A percentile compares a stretch with the other conserved stretches of the same genome.
phyloP scores from a whole-genome alignment of 129 eudicot genomes.

The Flaveria trinervia region DNA sequence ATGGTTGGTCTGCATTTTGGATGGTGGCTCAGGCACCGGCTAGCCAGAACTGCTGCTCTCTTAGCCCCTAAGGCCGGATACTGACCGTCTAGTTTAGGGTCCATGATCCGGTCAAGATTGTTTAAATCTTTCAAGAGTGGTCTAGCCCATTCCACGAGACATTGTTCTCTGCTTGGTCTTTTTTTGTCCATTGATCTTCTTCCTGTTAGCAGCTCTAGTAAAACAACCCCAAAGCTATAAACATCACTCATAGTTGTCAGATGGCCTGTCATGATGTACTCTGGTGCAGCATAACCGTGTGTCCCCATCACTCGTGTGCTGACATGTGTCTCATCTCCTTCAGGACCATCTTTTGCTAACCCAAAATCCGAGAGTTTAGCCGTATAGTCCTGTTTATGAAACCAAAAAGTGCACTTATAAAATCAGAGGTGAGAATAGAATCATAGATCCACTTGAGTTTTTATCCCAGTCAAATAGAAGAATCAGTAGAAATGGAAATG shows the following conservation, averaged over 20 bases:
- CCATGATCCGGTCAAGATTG: constrained; percentile 53
- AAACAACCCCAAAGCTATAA: constrained; percentile 61
- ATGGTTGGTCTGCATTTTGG: constrained; percentile 56
- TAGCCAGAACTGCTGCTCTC: constrained; percentile 49
- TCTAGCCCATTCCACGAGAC: constrained; percentile 60
- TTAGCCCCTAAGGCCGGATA: constrained; percentile 52
- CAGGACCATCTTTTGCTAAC: constrained; percentile 88
- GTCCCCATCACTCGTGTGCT: constrained; percentile 88
- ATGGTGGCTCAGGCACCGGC: constrained; percentile 59
- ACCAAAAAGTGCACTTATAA: neutral
- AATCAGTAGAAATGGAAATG: neutral
- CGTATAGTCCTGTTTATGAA: constrained; percentile 55
- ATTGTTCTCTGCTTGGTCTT: constrained; percentile 51
- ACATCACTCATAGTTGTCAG: constrained; percentile 61
- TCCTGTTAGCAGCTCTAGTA: constrained; percentile 56
- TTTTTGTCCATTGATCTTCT: constrained; percentile 62
- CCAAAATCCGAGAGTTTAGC: constrained; percentile 93
- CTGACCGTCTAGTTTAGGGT: constrained; percentile 56
- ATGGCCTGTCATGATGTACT: constrained; percentile 91
- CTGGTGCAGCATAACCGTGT: constrained; percentile 92
- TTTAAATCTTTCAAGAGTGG: constrained; percentile 51
- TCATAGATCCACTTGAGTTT: neutral
- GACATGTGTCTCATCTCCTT: constrained; percentile 77
- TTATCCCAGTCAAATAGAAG: neutral
- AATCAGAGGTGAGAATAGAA: neutral